These are phyloP conservation scores for Pythium diclinum DNA, from an alignment of 352 stramenopile genomes.

Conservation along the genomic window DNA sequence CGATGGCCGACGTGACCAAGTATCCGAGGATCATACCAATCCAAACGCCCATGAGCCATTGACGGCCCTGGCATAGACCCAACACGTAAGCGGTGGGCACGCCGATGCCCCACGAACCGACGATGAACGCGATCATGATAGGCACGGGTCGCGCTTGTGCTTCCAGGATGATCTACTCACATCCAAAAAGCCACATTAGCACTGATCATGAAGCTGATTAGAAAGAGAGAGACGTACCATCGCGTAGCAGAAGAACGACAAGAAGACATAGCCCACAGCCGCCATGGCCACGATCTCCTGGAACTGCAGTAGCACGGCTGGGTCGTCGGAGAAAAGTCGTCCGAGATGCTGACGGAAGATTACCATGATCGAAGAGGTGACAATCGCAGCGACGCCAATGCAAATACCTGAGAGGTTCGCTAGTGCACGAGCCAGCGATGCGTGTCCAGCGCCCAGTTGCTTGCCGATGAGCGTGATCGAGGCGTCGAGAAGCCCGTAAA, in stretches of 20 bases:
- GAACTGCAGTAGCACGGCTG: conserved; percentile 49
- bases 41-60: conserved; percentile 67
- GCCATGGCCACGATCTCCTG: conserved; percentile 55
- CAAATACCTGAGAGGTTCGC: conserved; percentile 49
- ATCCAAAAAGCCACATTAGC: not conserved
- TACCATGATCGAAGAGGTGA: conserved; percentile 49
- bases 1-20: conserved; percentile 64
- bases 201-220: not conserved
- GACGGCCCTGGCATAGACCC: conserved; percentile 35
- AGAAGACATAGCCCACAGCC: conserved; percentile 53
- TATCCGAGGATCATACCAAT: conserved; percentile 69
- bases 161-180: conserved; percentile 53
- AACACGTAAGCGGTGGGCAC: conserved; percentile 72
- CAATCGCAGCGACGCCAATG: conserved; percentile 35
- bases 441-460: conserved; percentile 53
- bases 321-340: conserved; percentile 62
- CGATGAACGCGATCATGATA: conserved; percentile 56
- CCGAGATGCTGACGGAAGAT: conserved; percentile 40
- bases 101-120: conserved; percentile 68
- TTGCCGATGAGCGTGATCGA: conserved; percentile 61
- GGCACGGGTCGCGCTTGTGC: conserved; percentile 50
- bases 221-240: conserved; percentile 33
- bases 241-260: conserved; percentile 74
- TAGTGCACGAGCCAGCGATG: conserved; percentile 36
- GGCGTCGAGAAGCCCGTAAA: conserved; percentile 61